These are phyloP conservation scores for Phytopythium helicoides DNA, from an alignment of 352 stramenopile species.

Conservation along the genomic window DNA sequence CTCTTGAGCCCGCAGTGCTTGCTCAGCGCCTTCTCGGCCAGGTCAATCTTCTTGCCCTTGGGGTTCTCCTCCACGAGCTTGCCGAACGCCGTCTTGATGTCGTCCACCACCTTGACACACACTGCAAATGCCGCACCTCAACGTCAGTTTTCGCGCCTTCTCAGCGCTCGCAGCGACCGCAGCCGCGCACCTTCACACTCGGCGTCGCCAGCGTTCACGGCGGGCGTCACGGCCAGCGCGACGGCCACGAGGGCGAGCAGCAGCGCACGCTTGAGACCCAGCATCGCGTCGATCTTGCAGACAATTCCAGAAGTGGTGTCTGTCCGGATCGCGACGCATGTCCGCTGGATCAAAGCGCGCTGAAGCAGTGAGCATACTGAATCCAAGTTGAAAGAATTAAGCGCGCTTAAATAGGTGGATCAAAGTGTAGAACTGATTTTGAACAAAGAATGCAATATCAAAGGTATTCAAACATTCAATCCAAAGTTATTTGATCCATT, in stretches of 20 bases:
- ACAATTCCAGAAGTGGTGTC: slow-evolving; percentile 4
- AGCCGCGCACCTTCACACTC: slow-evolving; percentile 87
- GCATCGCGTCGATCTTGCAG: slow-evolving; percentile 24
- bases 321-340: too few relatives aligned
- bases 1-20: slow-evolving; percentile 84
- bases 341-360: too few relatives aligned
- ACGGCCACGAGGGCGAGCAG: slow-evolving; percentile 72
- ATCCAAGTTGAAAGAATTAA: neutral
- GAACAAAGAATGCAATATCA: too few relatives aligned
- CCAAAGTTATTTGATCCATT: too few relatives aligned
- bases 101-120: slow-evolving; percentile 90
- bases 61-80: slow-evolving; percentile 67
- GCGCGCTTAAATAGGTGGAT: slow-evolving; percentile 6
- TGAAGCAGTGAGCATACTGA: too few relatives aligned
- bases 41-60: slow-evolving; percentile 74
- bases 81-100: slow-evolving; percentile 73
- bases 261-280: slow-evolving; percentile 51
- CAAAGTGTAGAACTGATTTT: too few relatives aligned
- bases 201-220: slow-evolving; percentile 50
- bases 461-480: too few relatives aligned
- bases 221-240: slow-evolving; percentile 29
- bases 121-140: slow-evolving; percentile 42
- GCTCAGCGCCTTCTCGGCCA: slow-evolving; percentile 80
- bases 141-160: too few relatives aligned
- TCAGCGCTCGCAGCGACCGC: neutral